phyloP scores from a whole-genome alignment of 1,284 basidiomycete species.

The Ganoderma leucocontextum region DNA sequence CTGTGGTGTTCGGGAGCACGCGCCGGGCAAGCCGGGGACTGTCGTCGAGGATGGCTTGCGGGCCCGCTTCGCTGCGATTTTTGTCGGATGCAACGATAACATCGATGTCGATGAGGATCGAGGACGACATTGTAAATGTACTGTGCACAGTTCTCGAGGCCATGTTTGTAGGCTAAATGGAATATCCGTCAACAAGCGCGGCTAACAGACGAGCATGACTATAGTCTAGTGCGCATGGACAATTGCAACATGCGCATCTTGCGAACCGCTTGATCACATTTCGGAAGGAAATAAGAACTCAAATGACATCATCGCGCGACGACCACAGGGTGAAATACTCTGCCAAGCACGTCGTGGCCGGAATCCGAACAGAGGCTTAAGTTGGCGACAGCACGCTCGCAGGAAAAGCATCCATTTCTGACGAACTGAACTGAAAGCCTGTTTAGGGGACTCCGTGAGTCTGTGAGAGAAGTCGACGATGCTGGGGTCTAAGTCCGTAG shows the following conservation, averaged over 20 bases:
- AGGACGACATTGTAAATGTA: not conserved
- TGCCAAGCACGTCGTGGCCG: not conserved
- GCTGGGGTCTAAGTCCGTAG: not conserved
- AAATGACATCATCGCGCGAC: not conserved
- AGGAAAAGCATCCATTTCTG: not conserved
- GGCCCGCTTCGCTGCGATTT: not conserved
- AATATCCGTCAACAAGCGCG: not conserved
- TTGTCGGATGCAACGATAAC: not conserved
- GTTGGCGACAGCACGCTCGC: not conserved
- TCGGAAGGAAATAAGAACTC: not conserved
- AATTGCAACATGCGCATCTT: too few species aligned
- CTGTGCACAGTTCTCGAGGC: not conserved
- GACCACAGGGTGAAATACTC: not conserved
- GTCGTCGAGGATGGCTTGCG: not conserved
- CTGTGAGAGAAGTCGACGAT: not conserved
- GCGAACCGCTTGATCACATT: not conserved
- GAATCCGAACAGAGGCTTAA: not conserved
- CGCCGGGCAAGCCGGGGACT: not conserved
- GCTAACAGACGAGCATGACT: not conserved
- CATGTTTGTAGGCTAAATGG: not conserved
- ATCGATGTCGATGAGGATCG: slow-evolving; percentile 1
- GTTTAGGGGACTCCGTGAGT: not conserved
- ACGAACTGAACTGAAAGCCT: not conserved
- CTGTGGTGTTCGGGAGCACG: not conserved
- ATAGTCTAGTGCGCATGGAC: too few species aligned